These are phyloP conservation scores for Naganishia onofrii DNA, from an alignment of 768 basidiomycete species.

Conservation along the genomic window DNA sequence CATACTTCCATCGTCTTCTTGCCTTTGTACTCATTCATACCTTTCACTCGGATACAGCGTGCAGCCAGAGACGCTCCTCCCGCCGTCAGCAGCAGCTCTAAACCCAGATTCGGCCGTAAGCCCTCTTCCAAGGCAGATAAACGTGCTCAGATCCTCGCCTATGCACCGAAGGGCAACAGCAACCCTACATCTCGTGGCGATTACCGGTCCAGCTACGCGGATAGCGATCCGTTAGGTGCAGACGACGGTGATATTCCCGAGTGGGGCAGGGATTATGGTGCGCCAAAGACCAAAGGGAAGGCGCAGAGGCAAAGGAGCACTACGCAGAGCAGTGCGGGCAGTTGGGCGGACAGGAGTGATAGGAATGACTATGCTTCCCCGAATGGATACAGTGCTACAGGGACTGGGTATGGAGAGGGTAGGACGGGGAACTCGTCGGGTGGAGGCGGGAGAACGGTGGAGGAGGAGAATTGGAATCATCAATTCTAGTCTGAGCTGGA, in stretches of 20 bases:
- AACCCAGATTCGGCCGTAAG: neutral
- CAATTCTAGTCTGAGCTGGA: constrained; percentile 34
- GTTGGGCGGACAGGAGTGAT: constrained; percentile 3
- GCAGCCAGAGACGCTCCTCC: constrained; percentile 8
- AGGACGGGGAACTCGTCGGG: constrained; percentile 15
- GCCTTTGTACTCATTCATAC: neutral
- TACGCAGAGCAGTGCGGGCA: constrained; percentile 1
- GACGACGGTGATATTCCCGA: constrained; percentile 39
- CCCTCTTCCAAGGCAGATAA: constrained; percentile 21
- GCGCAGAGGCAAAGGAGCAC: constrained; percentile 23
- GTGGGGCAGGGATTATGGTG: constrained; percentile 53
- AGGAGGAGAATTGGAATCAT: constrained; percentile 39
- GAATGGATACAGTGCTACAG: neutral
- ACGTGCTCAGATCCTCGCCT: constrained; percentile 21
- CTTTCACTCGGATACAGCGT: constrained; percentile 1
- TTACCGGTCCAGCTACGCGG: neutral
- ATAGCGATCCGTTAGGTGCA: constrained; percentile 23
- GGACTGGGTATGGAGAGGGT: constrained; percentile 17
- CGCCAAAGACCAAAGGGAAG: constrained; percentile 26
- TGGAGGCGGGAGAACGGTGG: constrained; percentile 10
- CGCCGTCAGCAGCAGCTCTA: neutral
- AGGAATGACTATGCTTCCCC: constrained; percentile 9
- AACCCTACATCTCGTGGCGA: constrained; percentile 1
- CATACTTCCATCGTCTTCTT: too few relatives aligned
- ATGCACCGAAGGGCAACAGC: constrained; percentile 25